Evolutionary conservation across 192 early-diverging fungal genomes (phyloP).

Genomic region (Backusella tarrabulga): DNA sequence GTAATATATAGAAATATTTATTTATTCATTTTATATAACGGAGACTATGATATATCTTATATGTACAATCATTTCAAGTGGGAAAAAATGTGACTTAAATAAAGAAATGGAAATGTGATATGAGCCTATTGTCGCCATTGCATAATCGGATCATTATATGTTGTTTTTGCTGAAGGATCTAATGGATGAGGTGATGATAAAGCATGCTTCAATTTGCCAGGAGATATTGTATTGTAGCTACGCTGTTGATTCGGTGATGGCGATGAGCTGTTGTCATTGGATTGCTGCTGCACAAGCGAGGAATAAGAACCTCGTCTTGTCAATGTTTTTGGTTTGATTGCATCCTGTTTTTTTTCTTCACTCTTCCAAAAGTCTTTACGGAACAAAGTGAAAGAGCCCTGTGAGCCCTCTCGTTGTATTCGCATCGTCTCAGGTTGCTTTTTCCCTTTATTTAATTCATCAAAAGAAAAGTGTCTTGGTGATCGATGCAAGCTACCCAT

Average conservation of each 20-base stretch:
- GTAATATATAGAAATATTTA: too few relatives aligned
- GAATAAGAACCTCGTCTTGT: not conserved
- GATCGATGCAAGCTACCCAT: slow-evolving; percentile 1
- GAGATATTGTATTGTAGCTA: not conserved
- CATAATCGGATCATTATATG: not conserved
- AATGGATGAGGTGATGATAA: slow-evolving; percentile 7
- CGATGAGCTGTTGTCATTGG: not conserved
- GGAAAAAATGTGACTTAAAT: not conserved
- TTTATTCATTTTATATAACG: not conserved
- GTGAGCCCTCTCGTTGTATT: slow-evolving; percentile 14
- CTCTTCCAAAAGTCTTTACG: slow-evolving; percentile 23
- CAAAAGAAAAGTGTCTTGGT: slow-evolving; percentile 11
- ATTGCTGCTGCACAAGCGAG: not conserved
- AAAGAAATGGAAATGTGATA: not conserved
- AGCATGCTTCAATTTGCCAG: not conserved
- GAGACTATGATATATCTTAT: not conserved
- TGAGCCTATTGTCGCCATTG: not conserved
- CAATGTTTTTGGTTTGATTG: not conserved
- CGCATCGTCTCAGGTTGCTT: not conserved
- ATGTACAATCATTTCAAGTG: not conserved
- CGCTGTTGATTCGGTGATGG: not conserved
- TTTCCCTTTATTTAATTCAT: not conserved
- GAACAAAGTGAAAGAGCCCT: slow-evolving; percentile 9
- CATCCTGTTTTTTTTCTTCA: not conserved
- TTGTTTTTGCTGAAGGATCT: not conserved